Evolutionary conservation across 441 rosid species (phyloP), one percentile per base, ranked within the genome.

Genomic region (Euphorbia celastroides): DNA sequence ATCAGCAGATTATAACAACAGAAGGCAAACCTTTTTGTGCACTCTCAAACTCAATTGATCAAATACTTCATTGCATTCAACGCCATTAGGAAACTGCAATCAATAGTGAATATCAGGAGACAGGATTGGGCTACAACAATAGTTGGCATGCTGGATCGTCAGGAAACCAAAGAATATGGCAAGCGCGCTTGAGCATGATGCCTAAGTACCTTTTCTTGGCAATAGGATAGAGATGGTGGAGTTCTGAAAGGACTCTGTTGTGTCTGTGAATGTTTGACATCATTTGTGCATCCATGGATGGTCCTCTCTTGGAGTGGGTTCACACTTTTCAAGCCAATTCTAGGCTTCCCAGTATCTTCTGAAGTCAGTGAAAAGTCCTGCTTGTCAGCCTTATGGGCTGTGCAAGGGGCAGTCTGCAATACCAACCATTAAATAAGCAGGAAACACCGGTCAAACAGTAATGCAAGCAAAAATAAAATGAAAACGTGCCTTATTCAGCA

Each of bases 191-290:
- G 28, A 51, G 44, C 57, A 70, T 6, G 56, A 74, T 62, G 66
- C 25, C 48, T 25, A 74, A 69, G 62, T 72, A 90, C 99, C 93
- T 78, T 84, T 74, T 77, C 82, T 46, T 79, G 79, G 65, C 76
- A 70, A 75, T 80, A 86, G 50, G 90, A 84, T 25, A 89, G 80
- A 46, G 98, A 95, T 9, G 98, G 97, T 13, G 97, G 99, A 71
- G 99, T 95, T 68, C 82, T 79, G 75, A 95, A 92, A 54, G 99
- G 99, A 86, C 96, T 88, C 64, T 76, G 93, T 62, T 71, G 81
- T 69, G 73, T 76, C 70, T 58, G 62, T 14, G 75, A 68, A 54
- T 57, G 25, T 56, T 67, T 77, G 27, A 31, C 69, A 27, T 68
- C 79, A 22, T 59, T 63, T 62, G 30, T 44, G 55, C 77, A 72